These are phyloP conservation scores for Kodamaea plutei DNA, from an alignment of 1,139 yeast species.

Conservation along the genomic window DNA sequence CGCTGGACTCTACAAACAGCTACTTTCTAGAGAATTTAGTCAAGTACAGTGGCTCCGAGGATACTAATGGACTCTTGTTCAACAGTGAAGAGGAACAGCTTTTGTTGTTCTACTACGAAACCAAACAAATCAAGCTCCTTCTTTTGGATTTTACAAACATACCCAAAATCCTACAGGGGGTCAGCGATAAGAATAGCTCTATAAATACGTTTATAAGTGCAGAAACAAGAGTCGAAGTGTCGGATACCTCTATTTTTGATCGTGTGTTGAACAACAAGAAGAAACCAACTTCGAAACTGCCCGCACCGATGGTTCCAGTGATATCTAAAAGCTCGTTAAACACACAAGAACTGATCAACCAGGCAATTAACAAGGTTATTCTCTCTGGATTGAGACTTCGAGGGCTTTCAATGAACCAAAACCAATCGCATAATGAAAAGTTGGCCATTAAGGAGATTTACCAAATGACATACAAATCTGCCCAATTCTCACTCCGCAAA, in stretches of 20 bases:
- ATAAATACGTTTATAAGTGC: conserved; percentile 7
- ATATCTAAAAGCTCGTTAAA: conserved; percentile 15
- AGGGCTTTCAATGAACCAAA: conserved; percentile 30
- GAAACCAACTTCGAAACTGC: conserved; percentile 12
- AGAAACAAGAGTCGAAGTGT: conserved; percentile 3
- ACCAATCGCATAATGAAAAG: conserved; percentile 26
- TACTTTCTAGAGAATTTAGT: conserved; percentile 25
- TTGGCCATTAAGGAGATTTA: conserved; percentile 38
- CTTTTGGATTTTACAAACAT: conserved; percentile 14
- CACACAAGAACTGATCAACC: conserved; percentile 31
- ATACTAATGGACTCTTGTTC: conserved; percentile 14
- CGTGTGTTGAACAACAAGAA: conserved; percentile 32
- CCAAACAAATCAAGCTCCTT: conserved; percentile 7
- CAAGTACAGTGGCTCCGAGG: conserved; percentile 8
- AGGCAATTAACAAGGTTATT: conserved; percentile 33
- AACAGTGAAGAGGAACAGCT: conserved; percentile 5
- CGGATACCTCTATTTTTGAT: conserved; percentile 27
- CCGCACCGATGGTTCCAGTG: no score
- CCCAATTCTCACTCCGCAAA: conserved; percentile 39
- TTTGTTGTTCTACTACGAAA: conserved; percentile 12
- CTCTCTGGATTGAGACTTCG: conserved; percentile 42
- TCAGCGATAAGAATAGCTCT: conserved; percentile 1
- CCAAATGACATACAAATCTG: conserved; percentile 40
- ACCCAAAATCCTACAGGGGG: conserved; percentile 7
- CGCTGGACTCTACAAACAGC: conserved; percentile 16